phyloP scores from a whole-genome alignment of 345 rosid species.

The Passiflora organensis region DNA sequence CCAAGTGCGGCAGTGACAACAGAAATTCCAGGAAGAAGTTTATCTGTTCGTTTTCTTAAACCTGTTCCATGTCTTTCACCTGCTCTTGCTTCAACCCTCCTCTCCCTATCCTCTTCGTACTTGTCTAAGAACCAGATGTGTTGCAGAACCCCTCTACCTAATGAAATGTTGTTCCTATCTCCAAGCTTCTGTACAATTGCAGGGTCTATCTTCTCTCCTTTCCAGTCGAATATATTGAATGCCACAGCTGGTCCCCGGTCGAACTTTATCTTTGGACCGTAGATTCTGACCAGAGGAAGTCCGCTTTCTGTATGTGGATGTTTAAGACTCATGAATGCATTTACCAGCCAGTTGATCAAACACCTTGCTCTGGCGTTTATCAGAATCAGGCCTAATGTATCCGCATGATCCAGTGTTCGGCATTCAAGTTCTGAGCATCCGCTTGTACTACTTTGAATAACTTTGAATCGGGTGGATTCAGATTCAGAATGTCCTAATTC shows the following conservation, averaged over 20 bases:
- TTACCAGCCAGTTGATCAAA: conserved; percentile 66
- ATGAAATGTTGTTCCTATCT: conserved; percentile 52
- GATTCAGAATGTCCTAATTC: conserved; percentile 20
- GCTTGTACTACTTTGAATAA: background rate
- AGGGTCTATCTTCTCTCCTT: conserved; percentile 68
- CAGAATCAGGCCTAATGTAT: conserved; percentile 51
- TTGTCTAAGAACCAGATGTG: conserved; percentile 33
- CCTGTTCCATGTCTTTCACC: conserved; percentile 1
- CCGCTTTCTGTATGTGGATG: conserved; percentile 51
- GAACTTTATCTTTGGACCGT: conserved; percentile 52
- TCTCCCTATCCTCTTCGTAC: conserved; percentile 28
- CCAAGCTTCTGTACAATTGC: conserved; percentile 68
- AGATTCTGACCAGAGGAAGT: conserved; percentile 45
- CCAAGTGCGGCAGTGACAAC: conserved; percentile 62
- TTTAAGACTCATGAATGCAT: conserved; percentile 55
- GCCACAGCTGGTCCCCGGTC: conserved; percentile 58
- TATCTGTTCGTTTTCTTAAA: conserved; percentile 13
- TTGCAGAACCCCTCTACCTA: conserved; percentile 45
- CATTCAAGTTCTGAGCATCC: conserved; percentile 33
- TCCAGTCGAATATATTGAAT: conserved; percentile 88
- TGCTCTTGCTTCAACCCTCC: conserved; percentile 17
- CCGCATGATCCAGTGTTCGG: conserved; percentile 69
- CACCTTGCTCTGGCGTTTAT: conserved; percentile 52
- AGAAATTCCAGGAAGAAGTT: conserved; percentile 20
- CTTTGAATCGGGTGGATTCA: conserved; percentile 8